Percentiles rank a stretch among this genome's conserved stretches.
Conservation (phyloP, 1,139 yeast species). For the Candida glucosophila region DNA sequence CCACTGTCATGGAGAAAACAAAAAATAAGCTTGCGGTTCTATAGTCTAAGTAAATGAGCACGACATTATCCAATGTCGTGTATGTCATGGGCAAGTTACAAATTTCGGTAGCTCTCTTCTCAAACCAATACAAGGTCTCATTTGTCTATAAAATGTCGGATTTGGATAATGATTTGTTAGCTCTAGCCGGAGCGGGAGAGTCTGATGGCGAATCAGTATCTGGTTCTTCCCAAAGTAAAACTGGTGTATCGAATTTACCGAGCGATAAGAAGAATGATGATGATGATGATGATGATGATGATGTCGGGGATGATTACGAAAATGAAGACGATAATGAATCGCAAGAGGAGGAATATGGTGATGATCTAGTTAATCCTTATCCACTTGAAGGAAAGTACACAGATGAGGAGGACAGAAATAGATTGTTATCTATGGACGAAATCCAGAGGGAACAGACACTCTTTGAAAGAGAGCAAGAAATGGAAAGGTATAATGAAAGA, state of each 20-base stretch:
- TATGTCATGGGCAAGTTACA: too few relatives aligned
- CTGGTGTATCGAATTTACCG: slow-evolving; percentile 9
- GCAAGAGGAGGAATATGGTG: slow-evolving; percentile 14
- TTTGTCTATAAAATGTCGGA: slow-evolving; percentile 50
- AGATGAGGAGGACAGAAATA: slow-evolving; percentile 67
- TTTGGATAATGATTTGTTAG: slow-evolving; percentile 83
- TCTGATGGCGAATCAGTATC: too few relatives aligned
- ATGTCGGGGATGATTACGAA: too few relatives aligned
- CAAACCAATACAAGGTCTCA: too few relatives aligned
- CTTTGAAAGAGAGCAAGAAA: slow-evolving; percentile 86
- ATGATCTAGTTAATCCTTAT: slow-evolving; percentile 59
- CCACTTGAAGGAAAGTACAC: slow-evolving; percentile 90
- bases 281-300: slow-evolving; percentile 12
- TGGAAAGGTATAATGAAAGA: slow-evolving; percentile 80
- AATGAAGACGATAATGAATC: slow-evolving; percentile 26
- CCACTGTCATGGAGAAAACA: too few relatives aligned
- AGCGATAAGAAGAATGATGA: slow-evolving; percentile 22
- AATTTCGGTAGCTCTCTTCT: too few relatives aligned
- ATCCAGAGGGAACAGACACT: slow-evolving; percentile 83
- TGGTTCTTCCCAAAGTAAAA: slow-evolving; percentile 6
- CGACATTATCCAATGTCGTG: too few relatives aligned
- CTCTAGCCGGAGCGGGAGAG: slow-evolving; percentile 62
- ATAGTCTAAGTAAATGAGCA: too few relatives aligned
- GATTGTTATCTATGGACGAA: slow-evolving; percentile 73
- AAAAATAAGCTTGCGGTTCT: too few relatives aligned